Base-by-base conservation (phyloP, 2,329 filamentous ascomycete species). In the Aspergillus chevalieri region DNA sequence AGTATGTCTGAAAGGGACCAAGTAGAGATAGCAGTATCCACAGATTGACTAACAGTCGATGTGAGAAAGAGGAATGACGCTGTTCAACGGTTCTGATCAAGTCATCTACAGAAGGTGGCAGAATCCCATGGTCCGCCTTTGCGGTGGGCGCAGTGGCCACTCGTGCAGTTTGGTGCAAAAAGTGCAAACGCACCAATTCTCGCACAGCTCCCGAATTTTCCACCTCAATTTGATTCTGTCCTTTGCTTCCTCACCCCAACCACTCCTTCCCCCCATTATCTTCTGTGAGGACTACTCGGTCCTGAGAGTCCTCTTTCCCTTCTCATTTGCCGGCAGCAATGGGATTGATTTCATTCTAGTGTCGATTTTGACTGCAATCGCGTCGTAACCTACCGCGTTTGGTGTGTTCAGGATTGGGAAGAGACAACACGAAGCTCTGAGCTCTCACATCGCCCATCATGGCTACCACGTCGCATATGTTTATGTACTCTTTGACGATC, bases 391-490 rank as follows among this genome's bases (percentile, higher is more conserved):
- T 52, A 34, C 24, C 44, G 28, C 44, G 43, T 47, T 38, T 51
- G 44, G 47, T 51, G 51, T 52, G 52, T 47, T 47, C 47, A 43
- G 50, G 53, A 47, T 52, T 54, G 38, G 46, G 50, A 46, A 46
- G 52, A 58, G 56, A 57, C 58, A 51, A 30, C 26, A 30, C 10
- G 26, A 30, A 30, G 26, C 26, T 36, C 6, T 7, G n/a, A 36
- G 34, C 34, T 36, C 6, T 7, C 38, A 41, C 52, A 30, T 52
- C 57, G 62, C 66, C 69, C 74, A 77, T 52, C 68, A 97, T 97
- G 93, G 92, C 93, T 77, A 95, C 91, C 69, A 96, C 92, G 54
- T 96, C 91, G 58, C 92, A 92, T 70, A 95, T 96, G 89, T 96
- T 96, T 71, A 85, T 98, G 76, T 98, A 98, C 77, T 93, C 89